These are phyloP conservation scores for Arbutus unedo DNA, from an alignment of 148 eudicot species.

Conservation along the genomic window DNA sequence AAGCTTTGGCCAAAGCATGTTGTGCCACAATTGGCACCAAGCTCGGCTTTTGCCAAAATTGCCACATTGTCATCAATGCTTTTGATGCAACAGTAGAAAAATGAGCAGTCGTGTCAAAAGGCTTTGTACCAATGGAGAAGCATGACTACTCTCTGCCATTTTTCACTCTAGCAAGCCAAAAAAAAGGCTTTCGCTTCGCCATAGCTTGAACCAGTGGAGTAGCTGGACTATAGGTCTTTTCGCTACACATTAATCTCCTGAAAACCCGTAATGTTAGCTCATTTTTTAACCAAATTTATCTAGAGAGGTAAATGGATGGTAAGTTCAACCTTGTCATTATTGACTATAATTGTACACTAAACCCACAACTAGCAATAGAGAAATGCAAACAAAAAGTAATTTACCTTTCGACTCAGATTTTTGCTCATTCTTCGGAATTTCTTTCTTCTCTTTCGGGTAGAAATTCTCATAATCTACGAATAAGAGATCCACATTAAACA, in stretches of 20 bases:
- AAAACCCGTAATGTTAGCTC: background rate
- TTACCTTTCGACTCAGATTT: slow-evolving; percentile 73
- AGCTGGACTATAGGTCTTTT: background rate
- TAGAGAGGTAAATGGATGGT: background rate
- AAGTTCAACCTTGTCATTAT: background rate
- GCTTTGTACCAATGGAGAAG: background rate
- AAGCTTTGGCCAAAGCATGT: background rate
- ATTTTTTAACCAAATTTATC: background rate
- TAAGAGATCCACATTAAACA: slow-evolving; percentile 13
- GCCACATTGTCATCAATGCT: background rate
- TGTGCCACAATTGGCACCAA: background rate
- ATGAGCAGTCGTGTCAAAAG: background rate
- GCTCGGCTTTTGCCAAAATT: background rate
- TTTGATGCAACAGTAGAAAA: background rate
- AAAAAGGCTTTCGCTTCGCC: background rate
- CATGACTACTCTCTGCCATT: background rate
- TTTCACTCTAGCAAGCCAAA: background rate
- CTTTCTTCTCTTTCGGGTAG: slow-evolving; percentile 81
- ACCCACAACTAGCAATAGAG: background rate
- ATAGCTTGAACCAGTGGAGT: background rate
- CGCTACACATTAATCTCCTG: background rate
- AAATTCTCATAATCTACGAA: slow-evolving; percentile 72
- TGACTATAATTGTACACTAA: background rate
- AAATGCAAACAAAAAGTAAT: background rate
- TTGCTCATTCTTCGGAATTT: slow-evolving; percentile 68